Evolutionary conservation across 495 filamentous ascomycete genomes (phyloP).

Genomic region (Chaetomium fimeti): DNA sequence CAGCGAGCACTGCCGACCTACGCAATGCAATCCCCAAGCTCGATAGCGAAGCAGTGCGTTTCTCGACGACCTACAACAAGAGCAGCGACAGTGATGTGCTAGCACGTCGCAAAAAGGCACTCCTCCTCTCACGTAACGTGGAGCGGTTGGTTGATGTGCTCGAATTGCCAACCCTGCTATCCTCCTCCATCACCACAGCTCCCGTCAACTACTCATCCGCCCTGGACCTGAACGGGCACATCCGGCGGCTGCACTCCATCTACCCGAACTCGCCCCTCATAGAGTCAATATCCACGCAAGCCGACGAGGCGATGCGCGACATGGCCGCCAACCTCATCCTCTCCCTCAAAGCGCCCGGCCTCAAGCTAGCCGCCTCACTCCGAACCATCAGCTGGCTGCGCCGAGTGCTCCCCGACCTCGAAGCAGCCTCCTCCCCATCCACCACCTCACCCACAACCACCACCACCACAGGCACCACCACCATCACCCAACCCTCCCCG

Average conservation of each 20-base stretch:
- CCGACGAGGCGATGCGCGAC: slow-evolving; percentile 82
- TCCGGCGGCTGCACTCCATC: slow-evolving; percentile 77
- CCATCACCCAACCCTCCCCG: slow-evolving; percentile 17
- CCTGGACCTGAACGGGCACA: slow-evolving; percentile 90
- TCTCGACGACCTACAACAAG: slow-evolving; percentile 80
- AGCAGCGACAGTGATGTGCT: slow-evolving; percentile 67
- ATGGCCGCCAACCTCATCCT: slow-evolving; percentile 85
- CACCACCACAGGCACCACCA: slow-evolving; percentile 19
- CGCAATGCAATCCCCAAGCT: slow-evolving; percentile 72
- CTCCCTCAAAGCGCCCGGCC: slow-evolving; percentile 67
- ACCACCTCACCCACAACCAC: background rate
- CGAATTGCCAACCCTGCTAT: slow-evolving; percentile 83
- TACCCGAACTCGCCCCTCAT: slow-evolving; percentile 79
- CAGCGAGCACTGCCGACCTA: slow-evolving; percentile 61
- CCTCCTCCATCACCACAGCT: slow-evolving; percentile 52
- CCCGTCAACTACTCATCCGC: slow-evolving; percentile 78
- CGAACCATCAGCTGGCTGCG: slow-evolving; percentile 90
- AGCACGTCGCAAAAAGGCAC: slow-evolving; percentile 71
- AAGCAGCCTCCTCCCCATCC: slow-evolving; percentile 32
- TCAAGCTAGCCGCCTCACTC: slow-evolving; percentile 89
- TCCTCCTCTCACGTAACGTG: slow-evolving; percentile 84
- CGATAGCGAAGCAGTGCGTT: slow-evolving; percentile 72
- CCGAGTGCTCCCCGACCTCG: slow-evolving; percentile 76
- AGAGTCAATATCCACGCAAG: slow-evolving; percentile 67
- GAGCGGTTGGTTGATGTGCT: slow-evolving; percentile 88